Evolutionary conservation across 805 yeast species (phyloP).

Genomic region (Candida quercuum): DNA sequence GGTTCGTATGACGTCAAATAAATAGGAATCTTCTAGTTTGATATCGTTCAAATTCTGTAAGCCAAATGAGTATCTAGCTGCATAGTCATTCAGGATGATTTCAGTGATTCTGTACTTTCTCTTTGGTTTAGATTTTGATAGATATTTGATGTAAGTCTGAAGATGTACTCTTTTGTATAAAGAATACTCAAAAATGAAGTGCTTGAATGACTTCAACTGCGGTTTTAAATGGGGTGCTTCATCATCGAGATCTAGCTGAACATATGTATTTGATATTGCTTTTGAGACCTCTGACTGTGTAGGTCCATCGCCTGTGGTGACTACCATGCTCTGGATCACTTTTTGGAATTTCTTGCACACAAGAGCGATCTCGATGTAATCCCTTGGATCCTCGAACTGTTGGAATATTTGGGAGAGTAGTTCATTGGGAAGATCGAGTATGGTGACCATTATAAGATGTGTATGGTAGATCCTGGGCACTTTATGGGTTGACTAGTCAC

Average conservation of each 20-base stretch:
- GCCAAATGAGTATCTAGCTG: constrained; percentile 3
- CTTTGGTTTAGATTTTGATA: not conserved
- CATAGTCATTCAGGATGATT: not conserved
- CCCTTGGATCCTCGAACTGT: constrained; percentile 2
- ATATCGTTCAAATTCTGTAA: constrained; percentile 1
- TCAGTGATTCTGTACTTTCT: constrained; percentile 2
- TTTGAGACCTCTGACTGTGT: constrained; percentile 1
- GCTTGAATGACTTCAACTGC: not conserved
- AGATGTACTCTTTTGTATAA: not conserved
- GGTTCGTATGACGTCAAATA: constrained; percentile 2
- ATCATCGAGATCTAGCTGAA: constrained; percentile 1
- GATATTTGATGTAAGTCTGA: not conserved
- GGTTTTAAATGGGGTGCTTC: not conserved
- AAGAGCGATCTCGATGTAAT: not conserved
- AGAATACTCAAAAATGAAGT: constrained; percentile 5
- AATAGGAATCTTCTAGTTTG: constrained; percentile 1
- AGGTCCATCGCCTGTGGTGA: constrained; percentile 4
- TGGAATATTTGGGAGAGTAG: not conserved
- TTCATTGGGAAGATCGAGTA: constrained; percentile 5
- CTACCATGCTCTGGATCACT: constrained; percentile 2
- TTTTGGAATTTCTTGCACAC: constrained; percentile 3
- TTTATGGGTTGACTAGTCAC: no score
- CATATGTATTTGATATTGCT: constrained; percentile 1
- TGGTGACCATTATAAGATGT: not conserved
- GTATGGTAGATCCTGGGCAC: no score